Evolutionary conservation across 2,329 filamentous ascomycete genomes (phyloP).

Genomic region (Pseudocercospora macadamiae): DNA sequence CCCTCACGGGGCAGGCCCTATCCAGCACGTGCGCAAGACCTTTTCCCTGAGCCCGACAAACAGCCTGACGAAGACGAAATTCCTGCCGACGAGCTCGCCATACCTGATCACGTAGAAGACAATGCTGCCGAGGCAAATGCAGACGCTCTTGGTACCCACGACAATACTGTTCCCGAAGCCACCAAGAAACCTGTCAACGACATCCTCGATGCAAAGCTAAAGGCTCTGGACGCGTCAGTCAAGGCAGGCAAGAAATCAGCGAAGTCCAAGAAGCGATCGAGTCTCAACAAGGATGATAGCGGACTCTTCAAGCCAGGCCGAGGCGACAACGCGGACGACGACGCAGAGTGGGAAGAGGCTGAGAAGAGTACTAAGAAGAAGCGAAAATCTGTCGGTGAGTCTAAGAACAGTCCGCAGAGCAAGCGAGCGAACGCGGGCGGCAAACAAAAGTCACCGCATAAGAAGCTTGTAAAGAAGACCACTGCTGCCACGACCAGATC

Average conservation of each 20-base stretch:
- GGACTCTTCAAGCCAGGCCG: constrained; percentile 8
- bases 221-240: constrained; percentile 31
- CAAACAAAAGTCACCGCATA: constrained; percentile 22
- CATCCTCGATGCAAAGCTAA: constrained; percentile 28
- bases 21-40: constrained; percentile 28
- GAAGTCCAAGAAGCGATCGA: constrained; percentile 19
- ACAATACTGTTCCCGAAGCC: background rate
- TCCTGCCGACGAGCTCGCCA: background rate
- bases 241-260: constrained; percentile 29
- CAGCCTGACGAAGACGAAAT: background rate
- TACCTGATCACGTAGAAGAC: background rate
- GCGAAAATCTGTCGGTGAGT: constrained; percentile 34
- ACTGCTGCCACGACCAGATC: constrained; percentile 1
- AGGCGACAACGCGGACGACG: constrained; percentile 26
- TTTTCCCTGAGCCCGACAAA: constrained; percentile 26
- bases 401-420: constrained; percentile 12
- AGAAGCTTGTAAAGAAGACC: constrained; percentile 17
- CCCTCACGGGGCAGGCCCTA: constrained; percentile 23
- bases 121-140: background rate
- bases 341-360: constrained; percentile 30
- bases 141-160: background rate
- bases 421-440: constrained; percentile 14
- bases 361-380: constrained; percentile 35
- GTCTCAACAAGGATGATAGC: constrained; percentile 15
- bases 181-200: constrained; percentile 2